phyloP scores from a whole-genome alignment of 176 grass and related monocot species.

The Poa pratensis region DNA sequence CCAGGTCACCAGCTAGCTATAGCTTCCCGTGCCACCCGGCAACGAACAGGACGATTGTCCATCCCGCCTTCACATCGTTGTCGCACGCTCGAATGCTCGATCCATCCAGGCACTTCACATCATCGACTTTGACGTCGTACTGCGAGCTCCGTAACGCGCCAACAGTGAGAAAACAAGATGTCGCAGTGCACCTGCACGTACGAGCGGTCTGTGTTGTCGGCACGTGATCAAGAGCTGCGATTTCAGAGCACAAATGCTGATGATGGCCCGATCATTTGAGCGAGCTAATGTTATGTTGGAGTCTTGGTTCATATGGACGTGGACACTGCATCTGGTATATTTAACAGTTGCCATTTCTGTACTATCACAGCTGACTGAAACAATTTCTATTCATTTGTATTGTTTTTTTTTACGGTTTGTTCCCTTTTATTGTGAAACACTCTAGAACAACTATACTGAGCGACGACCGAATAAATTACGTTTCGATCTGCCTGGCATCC shows the following conservation, averaged over 20 bases:
- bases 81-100: constrained; percentile 32
- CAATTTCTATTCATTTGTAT: too few species aligned
- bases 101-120: too few species aligned
- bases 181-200: constrained; percentile 13
- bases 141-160: neutral
- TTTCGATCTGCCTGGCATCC: too few species aligned
- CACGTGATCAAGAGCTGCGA: neutral
- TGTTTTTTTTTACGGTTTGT: too few species aligned
- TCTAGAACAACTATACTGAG: too few species aligned
- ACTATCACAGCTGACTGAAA: neutral
- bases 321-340: neutral
- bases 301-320: neutral
- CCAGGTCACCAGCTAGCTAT: too few species aligned
- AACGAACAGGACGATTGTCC: constrained; percentile 37
- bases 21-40: constrained; percentile 10
- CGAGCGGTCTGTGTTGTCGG: constrained; percentile 21
- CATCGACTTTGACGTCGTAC: neutral
- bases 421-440: too few species aligned
- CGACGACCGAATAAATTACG: too few species aligned
- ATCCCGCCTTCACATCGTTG: constrained; percentile 21
- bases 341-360: neutral
- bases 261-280: neutral
- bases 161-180: neutral
- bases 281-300: too few species aligned
- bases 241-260: neutral